Base-by-base conservation (phyloP, 73 alveolate species). In the Paramecium sonneborni region DNA sequence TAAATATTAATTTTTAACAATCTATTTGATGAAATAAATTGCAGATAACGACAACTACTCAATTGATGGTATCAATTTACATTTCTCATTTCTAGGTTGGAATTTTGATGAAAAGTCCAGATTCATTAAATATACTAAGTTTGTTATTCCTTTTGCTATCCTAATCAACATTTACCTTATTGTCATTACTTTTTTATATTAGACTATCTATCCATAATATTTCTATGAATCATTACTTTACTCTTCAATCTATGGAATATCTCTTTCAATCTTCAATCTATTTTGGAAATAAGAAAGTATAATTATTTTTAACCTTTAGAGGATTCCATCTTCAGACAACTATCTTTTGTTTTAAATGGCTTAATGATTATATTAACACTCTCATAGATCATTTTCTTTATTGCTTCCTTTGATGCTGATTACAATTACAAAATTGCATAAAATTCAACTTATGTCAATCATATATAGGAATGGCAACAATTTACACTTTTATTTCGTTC, bases 1-100 rank as follows among this genome's bases (percentile, higher is more conserved):
- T 18, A 3, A 18, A 62, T 26, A 26, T 26, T 26, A 62, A 7
- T 30, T 30, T 30, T 62, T 62, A 62, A 62, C 84, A 62, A 62
- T 62, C 6, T 11, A 62, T 26, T 41, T 62, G 24, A 62, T 62
- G 84, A 62, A 62, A 62, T 32, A 62, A 62, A 62, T 7, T 62
- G 12, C 84, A 32, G 84, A 62, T 62, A 62, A 62, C 84, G 84
- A 62, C 84, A 62, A 62, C 26, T 26, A 62, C 11, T 62, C 84
- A 62, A 44, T 62, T 62, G 84, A 62, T 62, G 84, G 84, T 62
- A 62, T 52, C 14, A 52, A 52, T 52, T 52, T 52, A 52, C 23
- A 52, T 62, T 62, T 14, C 46, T 26, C 9, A 62, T 62, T 24
- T 2, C 0, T 30, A 62, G 84, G 84, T 30, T 62, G 84, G 84